These are phyloP conservation scores for Arctium minus DNA, from an alignment of 129 eudicot genomes.

Conservation along the genomic window DNA sequence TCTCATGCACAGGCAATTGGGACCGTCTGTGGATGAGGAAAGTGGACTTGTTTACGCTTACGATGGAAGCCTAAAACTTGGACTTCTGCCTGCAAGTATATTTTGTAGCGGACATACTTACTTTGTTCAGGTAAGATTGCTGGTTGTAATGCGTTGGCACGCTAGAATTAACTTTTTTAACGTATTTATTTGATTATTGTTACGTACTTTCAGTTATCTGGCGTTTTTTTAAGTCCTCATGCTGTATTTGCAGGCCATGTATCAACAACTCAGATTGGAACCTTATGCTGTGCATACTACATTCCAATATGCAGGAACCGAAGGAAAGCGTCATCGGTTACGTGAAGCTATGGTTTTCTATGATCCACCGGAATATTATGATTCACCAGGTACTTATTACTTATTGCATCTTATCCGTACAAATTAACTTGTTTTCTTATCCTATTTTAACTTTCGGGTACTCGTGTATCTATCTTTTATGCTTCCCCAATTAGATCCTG, in stretches of 20 bases:
- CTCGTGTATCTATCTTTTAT: neutral
- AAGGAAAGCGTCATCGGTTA: constrained; percentile 90
- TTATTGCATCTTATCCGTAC: neutral
- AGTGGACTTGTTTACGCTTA: constrained; percentile 95
- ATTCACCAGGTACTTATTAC: constrained; percentile 58
- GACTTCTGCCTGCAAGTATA: constrained; percentile 86
- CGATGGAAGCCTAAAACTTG: constrained; percentile 89
- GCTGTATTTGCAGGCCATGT: constrained; percentile 57
- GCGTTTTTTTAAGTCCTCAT: neutral
- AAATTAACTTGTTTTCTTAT: neutral
- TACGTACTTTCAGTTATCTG: neutral
- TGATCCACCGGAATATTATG: constrained; percentile 94
- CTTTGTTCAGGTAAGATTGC: constrained; percentile 75
- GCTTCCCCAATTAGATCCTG: neutral
- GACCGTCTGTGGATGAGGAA: constrained; percentile 89
- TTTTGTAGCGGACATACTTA: constrained; percentile 98
- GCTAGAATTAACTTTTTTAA: neutral
- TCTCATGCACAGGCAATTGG: constrained; percentile 69
- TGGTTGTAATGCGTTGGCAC: neutral
- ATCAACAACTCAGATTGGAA: constrained; percentile 84
- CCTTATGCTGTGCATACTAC: constrained; percentile 96
- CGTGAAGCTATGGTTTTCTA: constrained; percentile 92
- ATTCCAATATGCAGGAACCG: constrained; percentile 93
- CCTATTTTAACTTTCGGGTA: neutral
- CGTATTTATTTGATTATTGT: neutral